These are phyloP conservation scores for Neotropicomus parvogracilis DNA, from an alignment of 1,284 basidiomycete genomes.

Conservation along the genomic window DNA sequence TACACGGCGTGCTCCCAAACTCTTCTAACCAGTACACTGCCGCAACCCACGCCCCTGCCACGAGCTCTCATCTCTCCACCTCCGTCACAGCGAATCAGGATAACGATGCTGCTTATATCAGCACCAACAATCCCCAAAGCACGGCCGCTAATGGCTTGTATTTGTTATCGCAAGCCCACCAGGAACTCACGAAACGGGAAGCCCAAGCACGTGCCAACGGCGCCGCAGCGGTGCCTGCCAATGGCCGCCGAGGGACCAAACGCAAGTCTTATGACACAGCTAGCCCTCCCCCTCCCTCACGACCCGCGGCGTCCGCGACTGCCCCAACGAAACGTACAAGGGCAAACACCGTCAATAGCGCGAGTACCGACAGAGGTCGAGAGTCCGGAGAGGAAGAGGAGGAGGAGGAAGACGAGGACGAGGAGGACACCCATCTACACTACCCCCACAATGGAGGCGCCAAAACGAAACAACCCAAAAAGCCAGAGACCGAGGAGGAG, in stretches of 20 bases:
- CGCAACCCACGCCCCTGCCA: constrained; percentile 31
- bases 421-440: constrained; percentile 37
- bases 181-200: constrained; percentile 93
- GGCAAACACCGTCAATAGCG: constrained; percentile 33
- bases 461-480: constrained; percentile 44
- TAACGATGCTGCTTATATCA: constrained; percentile 40
- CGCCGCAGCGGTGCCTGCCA: constrained; percentile 21
- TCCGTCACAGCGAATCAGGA: constrained; percentile 35
- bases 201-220: constrained; percentile 52
- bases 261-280: constrained; percentile 57
- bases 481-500: constrained; percentile 93
- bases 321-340: constrained; percentile 46
- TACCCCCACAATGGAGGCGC: constrained; percentile 18
- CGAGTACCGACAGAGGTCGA: constrained; percentile 26
- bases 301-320: constrained; percentile 16
- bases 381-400: constrained; percentile 44
- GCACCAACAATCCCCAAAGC: constrained; percentile 47
- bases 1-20: constrained; percentile 66
- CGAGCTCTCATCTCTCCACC: constrained; percentile 30
- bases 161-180: constrained; percentile 89
- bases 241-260: constrained; percentile 57
- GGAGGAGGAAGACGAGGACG: constrained; percentile 51
- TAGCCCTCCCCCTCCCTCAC: constrained; percentile 37
- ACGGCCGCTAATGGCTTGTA: constrained; percentile 88
- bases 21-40: constrained; percentile 27